Evolutionary conservation across 257 asterid genomes (phyloP).

Genomic region (Ilex aquifolium): DNA sequence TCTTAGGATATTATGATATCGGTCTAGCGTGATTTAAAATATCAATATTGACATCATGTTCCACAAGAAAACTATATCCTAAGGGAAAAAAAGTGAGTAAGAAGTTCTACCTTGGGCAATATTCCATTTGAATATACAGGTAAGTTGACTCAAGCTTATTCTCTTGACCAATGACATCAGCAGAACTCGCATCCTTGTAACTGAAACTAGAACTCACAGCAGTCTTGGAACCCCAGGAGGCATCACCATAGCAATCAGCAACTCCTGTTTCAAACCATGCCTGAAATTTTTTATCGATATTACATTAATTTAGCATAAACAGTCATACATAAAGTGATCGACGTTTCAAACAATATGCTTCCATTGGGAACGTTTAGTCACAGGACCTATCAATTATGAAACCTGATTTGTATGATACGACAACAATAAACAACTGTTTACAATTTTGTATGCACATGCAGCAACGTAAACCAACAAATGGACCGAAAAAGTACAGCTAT

Average conservation of each 20-base stretch:
- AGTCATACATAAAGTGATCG: too few relatives aligned
- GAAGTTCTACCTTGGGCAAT: slow-evolving; percentile 78
- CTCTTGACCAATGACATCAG: slow-evolving; percentile 47
- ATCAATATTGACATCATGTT: too few relatives aligned
- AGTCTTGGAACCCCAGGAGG: slow-evolving; percentile 53
- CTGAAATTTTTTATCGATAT: slow-evolving; percentile 37
- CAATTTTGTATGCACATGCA: not conserved
- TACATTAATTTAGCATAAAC: slow-evolving; percentile 4
- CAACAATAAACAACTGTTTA: not conserved
- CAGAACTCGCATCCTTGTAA: slow-evolving; percentile 50
- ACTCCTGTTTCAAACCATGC: slow-evolving; percentile 97
- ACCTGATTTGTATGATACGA: not conserved
- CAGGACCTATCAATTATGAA: too few relatives aligned
- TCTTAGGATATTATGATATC: too few relatives aligned
- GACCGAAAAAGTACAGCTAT: slow-evolving; percentile 7
- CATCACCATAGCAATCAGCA: slow-evolving; percentile 46
- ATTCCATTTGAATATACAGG: slow-evolving; percentile 97
- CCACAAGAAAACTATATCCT: not conserved
- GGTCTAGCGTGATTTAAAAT: too few relatives aligned
- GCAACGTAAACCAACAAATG: not conserved
- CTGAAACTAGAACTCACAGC: slow-evolving; percentile 68
- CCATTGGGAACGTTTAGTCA: too few relatives aligned
- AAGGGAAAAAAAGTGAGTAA: slow-evolving; percentile 2
- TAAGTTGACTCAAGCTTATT: slow-evolving; percentile 71
- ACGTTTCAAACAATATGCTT: too few relatives aligned